Evolutionary conservation across 768 basidiomycete species (phyloP).

Genomic region (Gloeopeniophorella convolvens): DNA sequence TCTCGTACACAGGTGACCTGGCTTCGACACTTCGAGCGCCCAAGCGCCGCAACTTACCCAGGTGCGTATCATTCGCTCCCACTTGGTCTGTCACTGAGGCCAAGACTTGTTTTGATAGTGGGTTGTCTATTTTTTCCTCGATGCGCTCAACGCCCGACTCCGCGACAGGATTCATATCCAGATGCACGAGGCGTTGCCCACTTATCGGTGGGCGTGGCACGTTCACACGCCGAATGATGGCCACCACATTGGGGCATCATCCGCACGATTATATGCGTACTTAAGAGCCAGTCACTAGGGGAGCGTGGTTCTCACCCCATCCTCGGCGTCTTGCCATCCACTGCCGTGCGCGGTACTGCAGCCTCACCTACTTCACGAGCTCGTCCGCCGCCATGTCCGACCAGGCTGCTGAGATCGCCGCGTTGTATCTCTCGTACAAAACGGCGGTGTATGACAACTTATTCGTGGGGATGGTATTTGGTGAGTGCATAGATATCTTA

Average conservation of each 20-base stretch:
- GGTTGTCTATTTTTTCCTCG: background rate
- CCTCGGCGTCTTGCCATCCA: background rate
- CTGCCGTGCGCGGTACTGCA: background rate
- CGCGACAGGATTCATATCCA: background rate
- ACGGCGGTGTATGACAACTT: slow-evolving; percentile 7
- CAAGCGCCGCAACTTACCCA: background rate
- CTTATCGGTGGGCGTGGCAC: too few relatives aligned
- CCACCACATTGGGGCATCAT: too few relatives aligned
- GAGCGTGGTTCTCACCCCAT: background rate
- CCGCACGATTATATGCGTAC: background rate
- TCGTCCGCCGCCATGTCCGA: slow-evolving; percentile 1
- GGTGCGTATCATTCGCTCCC: background rate
- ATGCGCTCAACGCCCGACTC: background rate
- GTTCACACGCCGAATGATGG: too few relatives aligned
- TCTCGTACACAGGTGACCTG: too few relatives aligned
- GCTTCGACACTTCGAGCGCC: background rate
- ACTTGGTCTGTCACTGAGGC: too few relatives aligned
- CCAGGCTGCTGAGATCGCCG: background rate
- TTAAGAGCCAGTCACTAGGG: background rate
- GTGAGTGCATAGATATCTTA: background rate
- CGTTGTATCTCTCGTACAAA: slow-evolving; percentile 1
- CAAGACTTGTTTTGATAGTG: too few relatives aligned
- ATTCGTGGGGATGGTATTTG: slow-evolving; percentile 10
- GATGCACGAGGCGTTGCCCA: background rate
- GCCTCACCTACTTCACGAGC: background rate